A percentile compares a stretch with the other conserved stretches of the same genome.
phyloP scores from a whole-genome alignment of 345 rosid species.

The Lumnitzera racemosa region DNA sequence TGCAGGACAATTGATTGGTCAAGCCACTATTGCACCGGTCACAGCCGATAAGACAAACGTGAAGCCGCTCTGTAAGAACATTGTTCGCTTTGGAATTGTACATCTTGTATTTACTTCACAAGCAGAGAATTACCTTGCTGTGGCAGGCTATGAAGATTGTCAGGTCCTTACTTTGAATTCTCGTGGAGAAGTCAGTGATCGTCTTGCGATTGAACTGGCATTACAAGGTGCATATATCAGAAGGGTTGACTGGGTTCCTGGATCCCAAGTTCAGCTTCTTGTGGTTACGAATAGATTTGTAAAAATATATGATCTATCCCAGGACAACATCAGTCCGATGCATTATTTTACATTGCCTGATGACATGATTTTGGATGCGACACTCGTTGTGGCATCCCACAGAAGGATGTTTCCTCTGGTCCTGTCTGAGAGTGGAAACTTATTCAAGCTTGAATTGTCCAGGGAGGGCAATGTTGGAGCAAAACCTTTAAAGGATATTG shows the following conservation, averaged over 20 bases:
- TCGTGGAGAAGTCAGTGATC: conserved; percentile 94
- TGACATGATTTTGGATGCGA: conserved; percentile 81
- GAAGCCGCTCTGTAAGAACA: conserved; percentile 92
- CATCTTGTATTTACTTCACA: conserved; percentile 74
- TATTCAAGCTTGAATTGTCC: conserved; percentile 74
- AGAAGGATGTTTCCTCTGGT: conserved; percentile 78
- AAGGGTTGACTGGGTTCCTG: conserved; percentile 89
- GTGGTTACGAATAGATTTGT: conserved; percentile 86
- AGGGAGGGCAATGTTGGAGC: conserved; percentile 76
- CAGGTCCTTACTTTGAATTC: conserved; percentile 86
- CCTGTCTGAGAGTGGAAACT: conserved; percentile 74
- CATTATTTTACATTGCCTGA: conserved; percentile 83
- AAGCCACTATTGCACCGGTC: conserved; percentile 79
- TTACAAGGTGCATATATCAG: conserved; percentile 90
- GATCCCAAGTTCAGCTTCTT: conserved; percentile 89
- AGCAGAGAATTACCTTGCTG: conserved; percentile 91
- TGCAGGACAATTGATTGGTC: conserved; percentile 89
- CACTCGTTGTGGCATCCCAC: conserved; percentile 70
- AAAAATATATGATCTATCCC: conserved; percentile 92
- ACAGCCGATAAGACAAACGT: conserved; percentile 93
- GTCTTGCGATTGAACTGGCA: conserved; percentile 96
- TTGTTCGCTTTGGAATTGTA: conserved; percentile 93
- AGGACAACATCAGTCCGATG: conserved; percentile 91
- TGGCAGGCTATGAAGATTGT: conserved; percentile 96
- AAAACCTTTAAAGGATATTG: conserved; percentile 69